Evolutionary conservation across 345 rosid genomes (phyloP).

Genomic region (Corchorus capsularis): DNA sequence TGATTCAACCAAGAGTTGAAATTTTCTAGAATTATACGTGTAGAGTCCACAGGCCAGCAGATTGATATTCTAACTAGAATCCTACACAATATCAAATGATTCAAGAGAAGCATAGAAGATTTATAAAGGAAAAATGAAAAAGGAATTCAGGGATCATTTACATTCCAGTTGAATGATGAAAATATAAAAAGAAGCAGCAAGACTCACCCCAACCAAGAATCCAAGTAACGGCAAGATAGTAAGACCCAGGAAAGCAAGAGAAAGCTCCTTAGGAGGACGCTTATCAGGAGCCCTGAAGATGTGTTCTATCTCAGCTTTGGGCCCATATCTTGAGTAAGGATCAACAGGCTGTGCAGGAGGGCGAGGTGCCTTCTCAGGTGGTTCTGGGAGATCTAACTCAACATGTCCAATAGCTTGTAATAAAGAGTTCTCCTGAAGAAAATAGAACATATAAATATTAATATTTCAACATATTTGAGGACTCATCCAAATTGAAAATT

Average conservation of each 20-base stretch:
- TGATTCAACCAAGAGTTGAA: slow-evolving; percentile 3
- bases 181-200: background rate
- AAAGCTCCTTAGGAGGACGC: slow-evolving; percentile 76
- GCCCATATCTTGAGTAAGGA: slow-evolving; percentile 69
- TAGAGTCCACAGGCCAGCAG: background rate
- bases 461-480: slow-evolving; percentile 10
- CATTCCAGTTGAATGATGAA: background rate
- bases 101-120: background rate
- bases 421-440: slow-evolving; percentile 83
- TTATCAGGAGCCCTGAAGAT: slow-evolving; percentile 90
- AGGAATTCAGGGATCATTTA: background rate
- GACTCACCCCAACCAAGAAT: slow-evolving; percentile 87
- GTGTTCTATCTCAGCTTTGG: slow-evolving; percentile 86
- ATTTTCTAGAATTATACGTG: background rate
- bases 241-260: slow-evolving; percentile 84
- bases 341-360: slow-evolving; percentile 69
- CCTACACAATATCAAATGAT: background rate
- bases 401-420: slow-evolving; percentile 63
- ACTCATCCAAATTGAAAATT: background rate
- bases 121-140: background rate
- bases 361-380: slow-evolving; percentile 87
- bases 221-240: slow-evolving; percentile 71
- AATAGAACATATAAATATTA: background rate
- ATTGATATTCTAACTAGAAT: background rate
- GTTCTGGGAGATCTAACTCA: slow-evolving; percentile 89